phyloP scores from a whole-genome alignment of 2,329 filamentous ascomycete species.

The Monosporascus sp. region DNA sequence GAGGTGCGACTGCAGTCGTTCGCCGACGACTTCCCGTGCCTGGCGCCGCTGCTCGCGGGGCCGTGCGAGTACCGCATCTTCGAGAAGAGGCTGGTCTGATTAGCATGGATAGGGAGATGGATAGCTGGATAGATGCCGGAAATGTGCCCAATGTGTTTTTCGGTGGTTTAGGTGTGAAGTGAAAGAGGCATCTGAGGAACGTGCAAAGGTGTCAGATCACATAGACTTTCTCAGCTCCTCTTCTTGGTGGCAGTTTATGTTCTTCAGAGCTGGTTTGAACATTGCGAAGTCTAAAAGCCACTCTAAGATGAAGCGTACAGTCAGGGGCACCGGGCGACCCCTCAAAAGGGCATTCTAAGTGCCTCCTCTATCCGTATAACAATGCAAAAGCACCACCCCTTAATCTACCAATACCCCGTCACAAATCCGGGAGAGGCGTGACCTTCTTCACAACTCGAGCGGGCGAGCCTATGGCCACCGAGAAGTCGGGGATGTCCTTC shows the following conservation, averaged over 20 bases:
- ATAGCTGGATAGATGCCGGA: neutral
- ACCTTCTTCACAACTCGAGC: constrained; percentile 44
- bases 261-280: no score
- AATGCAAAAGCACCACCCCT: no score
- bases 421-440: constrained; percentile 15
- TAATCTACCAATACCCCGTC: neutral
- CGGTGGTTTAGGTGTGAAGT: neutral
- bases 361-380: no score
- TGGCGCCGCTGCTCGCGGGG: constrained; percentile 15
- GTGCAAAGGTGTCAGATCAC: no score
- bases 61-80: constrained; percentile 18
- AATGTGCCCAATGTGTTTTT: neutral
- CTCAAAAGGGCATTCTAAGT: no score
- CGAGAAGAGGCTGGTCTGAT: constrained; percentile 17
- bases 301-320: no score
- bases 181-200: no score
- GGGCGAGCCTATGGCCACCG: constrained; percentile 42
- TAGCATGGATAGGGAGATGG: no score
- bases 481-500: constrained; percentile 41
- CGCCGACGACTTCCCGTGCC: constrained; percentile 12
- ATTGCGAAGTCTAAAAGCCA: no score
- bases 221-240: no score
- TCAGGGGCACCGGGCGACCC: no score
- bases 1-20: constrained; percentile 13
- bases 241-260: no score